Evolutionary conservation across 2,329 filamentous ascomycete species (phyloP).

Genomic region (Zalaria sp.): DNA sequence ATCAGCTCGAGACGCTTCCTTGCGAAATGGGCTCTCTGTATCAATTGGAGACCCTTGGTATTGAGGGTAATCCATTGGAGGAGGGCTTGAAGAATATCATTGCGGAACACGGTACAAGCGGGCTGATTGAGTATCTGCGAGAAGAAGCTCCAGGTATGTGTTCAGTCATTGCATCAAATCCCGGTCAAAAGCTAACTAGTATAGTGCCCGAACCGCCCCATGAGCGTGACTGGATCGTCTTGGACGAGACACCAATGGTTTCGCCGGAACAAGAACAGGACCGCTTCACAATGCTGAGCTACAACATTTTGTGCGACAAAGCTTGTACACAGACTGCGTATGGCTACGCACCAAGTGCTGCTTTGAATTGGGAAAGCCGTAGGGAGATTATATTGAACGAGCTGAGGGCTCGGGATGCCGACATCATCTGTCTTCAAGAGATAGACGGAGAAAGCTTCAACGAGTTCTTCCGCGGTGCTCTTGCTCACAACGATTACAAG

Average conservation of each 20-base stretch:
- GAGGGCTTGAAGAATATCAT: conserved; percentile 66
- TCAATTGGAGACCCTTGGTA: conserved; percentile 74
- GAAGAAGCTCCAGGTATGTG: conserved; percentile 71
- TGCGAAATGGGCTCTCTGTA: conserved; percentile 81
- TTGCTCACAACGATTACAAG: conserved; percentile 82
- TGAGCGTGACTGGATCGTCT: conserved; percentile 63
- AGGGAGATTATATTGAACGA: conserved; percentile 73
- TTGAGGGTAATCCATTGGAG: conserved; percentile 81
- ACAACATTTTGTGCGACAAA: conserved; percentile 92
- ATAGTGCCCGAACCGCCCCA: conserved; percentile 64
- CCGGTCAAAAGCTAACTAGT: conserved; percentile 10
- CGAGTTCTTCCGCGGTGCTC: conserved; percentile 74
- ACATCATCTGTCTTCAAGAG: conserved; percentile 88
- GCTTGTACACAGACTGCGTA: conserved; percentile 77
- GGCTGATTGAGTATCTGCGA: conserved; percentile 67
- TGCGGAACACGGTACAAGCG: conserved; percentile 75
- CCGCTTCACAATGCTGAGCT: conserved; percentile 73
- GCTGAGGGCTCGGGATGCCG: conserved; percentile 62
- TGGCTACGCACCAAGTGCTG: conserved; percentile 74
- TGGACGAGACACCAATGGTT: conserved; percentile 37
- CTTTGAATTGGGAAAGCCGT: conserved; percentile 77
- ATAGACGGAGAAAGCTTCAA: conserved; percentile 86
- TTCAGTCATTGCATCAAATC: not conserved
- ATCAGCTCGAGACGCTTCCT: conserved; percentile 69
- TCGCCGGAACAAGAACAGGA: conserved; percentile 37